Evolutionary conservation across 2,329 filamentous ascomycete species (phyloP), one percentile per base, ranked within the genome.

Genomic region (Xylariomycetidae sp.): DNA sequence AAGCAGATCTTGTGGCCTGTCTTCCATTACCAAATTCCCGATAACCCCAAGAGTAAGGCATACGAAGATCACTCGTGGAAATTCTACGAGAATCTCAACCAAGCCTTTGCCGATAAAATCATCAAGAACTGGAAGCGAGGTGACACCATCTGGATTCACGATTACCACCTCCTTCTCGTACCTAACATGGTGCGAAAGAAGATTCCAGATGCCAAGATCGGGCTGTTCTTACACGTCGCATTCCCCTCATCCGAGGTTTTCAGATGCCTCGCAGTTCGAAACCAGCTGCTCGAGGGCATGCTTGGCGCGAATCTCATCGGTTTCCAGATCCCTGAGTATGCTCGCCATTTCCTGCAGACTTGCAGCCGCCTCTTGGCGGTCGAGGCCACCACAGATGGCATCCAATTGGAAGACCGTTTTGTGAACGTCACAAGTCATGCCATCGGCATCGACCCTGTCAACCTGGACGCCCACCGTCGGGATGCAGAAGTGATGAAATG

Each of bases 1-100:
- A 97, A 97, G 67, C 88, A 90, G 54, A 95, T 97, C 35, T 71
- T 97, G 6, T 97, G 90, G 90, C 90, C 90, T 1, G 89, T 96
- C 40, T 94, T 97, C 61, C 89, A 97, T 63, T 97, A 97, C 59
- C 89, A 96, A 61, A 94, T 97, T 39, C 92, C 90, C 0, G 92
- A 97, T 57, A 94, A 94, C 56, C 90, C 90, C 16, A 95, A 95
- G 71, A 96, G 88, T 77, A 97, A 97, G 61, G 90, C 90, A 0
- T 97, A 95, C 58, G 85, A 94, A 59, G 90, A 97, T 49, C 89
- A 97, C 61, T 96, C 89, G 1, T 97, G 89, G 88, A 77, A 88
- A 48, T 94, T 87, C 66, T 97, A 97, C 52, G 84, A 88, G 55
- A 87, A 86, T 34, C 75, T 96, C 54, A 96, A 96, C 64, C 84